These are phyloP conservation scores for Arthroderma sp. DNA, from an alignment of 2,329 filamentous ascomycete species.

Conservation along the genomic window DNA sequence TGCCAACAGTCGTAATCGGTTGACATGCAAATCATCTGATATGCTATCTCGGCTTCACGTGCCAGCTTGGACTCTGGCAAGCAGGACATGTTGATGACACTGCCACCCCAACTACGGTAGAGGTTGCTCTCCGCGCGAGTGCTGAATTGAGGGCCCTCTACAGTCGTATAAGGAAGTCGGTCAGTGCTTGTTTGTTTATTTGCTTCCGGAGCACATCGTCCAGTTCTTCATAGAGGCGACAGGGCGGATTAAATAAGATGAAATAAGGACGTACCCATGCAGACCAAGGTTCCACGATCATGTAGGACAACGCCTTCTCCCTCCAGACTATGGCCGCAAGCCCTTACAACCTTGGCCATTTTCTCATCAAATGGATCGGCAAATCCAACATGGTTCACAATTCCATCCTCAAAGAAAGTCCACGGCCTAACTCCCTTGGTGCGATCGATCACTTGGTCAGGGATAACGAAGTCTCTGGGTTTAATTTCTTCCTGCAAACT, in stretches of 20 bases:
- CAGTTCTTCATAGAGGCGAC: not conserved
- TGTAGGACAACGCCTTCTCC: slow-evolving; percentile 79
- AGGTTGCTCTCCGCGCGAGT: slow-evolving; percentile 91
- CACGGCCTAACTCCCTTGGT: slow-evolving; percentile 91
- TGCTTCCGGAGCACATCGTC: not conserved
- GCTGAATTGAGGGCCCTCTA: slow-evolving; percentile 95
- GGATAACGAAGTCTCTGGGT: slow-evolving; percentile 91
- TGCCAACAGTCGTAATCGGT: slow-evolving; percentile 99
- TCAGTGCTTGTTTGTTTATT: not conserved
- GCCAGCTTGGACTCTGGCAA: slow-evolving; percentile 94
- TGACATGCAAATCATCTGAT: slow-evolving; percentile 98
- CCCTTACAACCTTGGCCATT: slow-evolving; percentile 63
- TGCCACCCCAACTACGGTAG: slow-evolving; percentile 88
- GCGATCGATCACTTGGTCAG: slow-evolving; percentile 92
- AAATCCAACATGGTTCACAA: slow-evolving; percentile 90
- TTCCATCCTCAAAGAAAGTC: slow-evolving; percentile 74
- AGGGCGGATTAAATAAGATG: not conserved
- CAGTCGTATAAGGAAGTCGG: slow-evolving; percentile 6
- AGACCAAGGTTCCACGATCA: slow-evolving; percentile 71
- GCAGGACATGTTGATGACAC: slow-evolving; percentile 95
- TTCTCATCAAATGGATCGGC: slow-evolving; percentile 84
- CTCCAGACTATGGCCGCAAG: slow-evolving; percentile 63
- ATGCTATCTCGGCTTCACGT: slow-evolving; percentile 87
- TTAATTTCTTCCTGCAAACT: slow-evolving; percentile 84
- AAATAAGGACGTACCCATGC: slow-evolving; percentile 58